Base-by-base conservation (phyloP, 345 rosid genomes). In the Arabidopsis arenosa region DNA sequence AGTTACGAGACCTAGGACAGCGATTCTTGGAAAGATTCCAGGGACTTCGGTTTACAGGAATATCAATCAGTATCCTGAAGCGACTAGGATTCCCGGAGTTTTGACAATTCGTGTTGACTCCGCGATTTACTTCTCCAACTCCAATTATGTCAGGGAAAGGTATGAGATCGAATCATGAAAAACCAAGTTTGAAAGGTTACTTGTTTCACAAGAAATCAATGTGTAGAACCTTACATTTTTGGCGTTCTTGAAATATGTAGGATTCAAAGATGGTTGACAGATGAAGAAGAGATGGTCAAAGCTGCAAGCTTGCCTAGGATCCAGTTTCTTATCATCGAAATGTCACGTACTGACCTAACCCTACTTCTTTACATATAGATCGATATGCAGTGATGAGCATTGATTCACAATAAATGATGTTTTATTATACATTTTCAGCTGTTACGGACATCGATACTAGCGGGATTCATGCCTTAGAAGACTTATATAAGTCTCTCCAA, bases 401-500 rank as follows among this genome's bases (percentile, higher is more conserved):
- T 12, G 21, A 21, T 70, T 21, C 9, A 13, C 9, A 37, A 4
- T 37, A 37, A 26, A 37, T 72, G n/a, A 47, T 59, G 59, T 35
- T 45, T 30, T 7, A 21, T 11, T 9, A 33, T 47, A 70, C 21
- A 36, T 66, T 78, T 45, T 33, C 90, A 83, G 95, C 97, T 68
- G 92, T 92, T 13, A 90, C 90, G 13, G 96, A 90, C 84, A 90
- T 92, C 9, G 97, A 92, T 80, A 92, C 96, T 2, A 90, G 96
- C 9, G 96, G 97, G 30, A 92, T 90, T 47, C 92, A 92, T 59
- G 92, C 92, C 9, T 72, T 90, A 11, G 89, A 90, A 82, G 96
- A 92, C 72, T 58, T 92, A 59, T 74, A 86, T 63, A 81, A 81
- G 45, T 80, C 87, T 62, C 92, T 92, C 37, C 75, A 75, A 66